Evolutionary conservation across 2,329 filamentous ascomycete genomes (phyloP).

Genomic region (Talaromyces sp.): DNA sequence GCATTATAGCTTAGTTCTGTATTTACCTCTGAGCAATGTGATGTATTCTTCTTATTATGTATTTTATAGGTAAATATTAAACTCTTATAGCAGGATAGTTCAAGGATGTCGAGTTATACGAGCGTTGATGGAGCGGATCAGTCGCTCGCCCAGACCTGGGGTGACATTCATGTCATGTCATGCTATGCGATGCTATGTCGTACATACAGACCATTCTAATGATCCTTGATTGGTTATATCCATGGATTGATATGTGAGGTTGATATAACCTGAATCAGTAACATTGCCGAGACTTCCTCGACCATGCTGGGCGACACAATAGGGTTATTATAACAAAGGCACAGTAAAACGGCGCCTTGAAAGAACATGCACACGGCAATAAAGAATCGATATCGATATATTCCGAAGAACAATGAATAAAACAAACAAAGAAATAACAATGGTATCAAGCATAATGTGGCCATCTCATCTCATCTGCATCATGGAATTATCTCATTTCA

Average conservation of each 20-base stretch:
- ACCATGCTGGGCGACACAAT: neutral
- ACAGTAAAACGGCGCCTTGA: neutral
- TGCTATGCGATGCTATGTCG: neutral
- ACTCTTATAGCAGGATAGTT: neutral
- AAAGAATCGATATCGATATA: neutral
- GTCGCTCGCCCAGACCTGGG: neutral
- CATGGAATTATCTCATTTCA: neutral
- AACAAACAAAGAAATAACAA: neutral
- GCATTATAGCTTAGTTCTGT: too few relatives aligned
- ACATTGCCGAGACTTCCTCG: neutral
- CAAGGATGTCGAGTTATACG: neutral
- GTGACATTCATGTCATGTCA: neutral
- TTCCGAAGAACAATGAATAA: neutral
- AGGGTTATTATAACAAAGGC: neutral
- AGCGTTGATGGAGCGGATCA: neutral
- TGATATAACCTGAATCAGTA: neutral
- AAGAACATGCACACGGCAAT: neutral
- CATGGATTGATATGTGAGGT: neutral
- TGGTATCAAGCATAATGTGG: slow-evolving; percentile 1
- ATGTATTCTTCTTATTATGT: neutral
- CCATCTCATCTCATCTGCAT: neutral
- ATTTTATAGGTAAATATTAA: neutral
- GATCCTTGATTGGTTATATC: neutral
- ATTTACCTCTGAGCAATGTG: neutral
- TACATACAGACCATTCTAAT: neutral